These are phyloP conservation scores for Myxozyma lipomycoides DNA, from an alignment of 805 yeast genomes.

Conservation along the genomic window DNA sequence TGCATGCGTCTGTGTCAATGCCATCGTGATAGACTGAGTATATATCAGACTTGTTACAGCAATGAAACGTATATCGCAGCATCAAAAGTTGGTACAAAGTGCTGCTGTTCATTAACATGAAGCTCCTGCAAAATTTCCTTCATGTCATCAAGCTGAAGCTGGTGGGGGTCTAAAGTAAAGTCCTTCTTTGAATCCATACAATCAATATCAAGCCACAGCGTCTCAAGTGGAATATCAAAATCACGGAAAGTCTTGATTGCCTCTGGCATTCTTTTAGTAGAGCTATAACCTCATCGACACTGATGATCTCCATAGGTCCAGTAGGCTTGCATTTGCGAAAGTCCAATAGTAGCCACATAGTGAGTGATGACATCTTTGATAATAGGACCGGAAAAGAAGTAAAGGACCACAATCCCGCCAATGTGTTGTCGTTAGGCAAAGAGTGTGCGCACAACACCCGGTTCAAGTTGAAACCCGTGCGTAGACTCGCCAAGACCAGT, in stretches of 20 bases:
- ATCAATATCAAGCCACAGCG: conserved; percentile 80
- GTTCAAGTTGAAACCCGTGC: conserved; percentile 34
- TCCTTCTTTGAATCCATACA: conserved; percentile 71
- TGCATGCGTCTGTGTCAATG: conserved; percentile 6
- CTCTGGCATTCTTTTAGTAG: conserved; percentile 63
- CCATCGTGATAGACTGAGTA: conserved; percentile 9
- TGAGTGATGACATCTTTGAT: conserved; percentile 50
- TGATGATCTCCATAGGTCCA: conserved; percentile 81
- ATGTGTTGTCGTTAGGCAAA: conserved; percentile 38
- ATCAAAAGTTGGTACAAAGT: conserved; percentile 16
- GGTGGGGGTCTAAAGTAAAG: conserved; percentile 68
- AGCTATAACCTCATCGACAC: conserved; percentile 85
- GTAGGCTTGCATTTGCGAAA: conserved; percentile 56
- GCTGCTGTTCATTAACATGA: conserved; percentile 51
- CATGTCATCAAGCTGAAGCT: conserved; percentile 63
- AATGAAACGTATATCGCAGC: conserved; percentile 14
- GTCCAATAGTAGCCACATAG: conserved; percentile 61
- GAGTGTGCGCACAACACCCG: conserved; percentile 36
- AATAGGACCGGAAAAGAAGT: conserved; percentile 35
- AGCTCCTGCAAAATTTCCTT: conserved; percentile 52
- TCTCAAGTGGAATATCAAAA: conserved; percentile 65
- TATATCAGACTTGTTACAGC: conserved; percentile 6
- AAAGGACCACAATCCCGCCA: conserved; percentile 36
- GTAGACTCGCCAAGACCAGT: conserved; percentile 39
- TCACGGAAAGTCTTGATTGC: conserved; percentile 59